Evolutionary conservation across 2,329 filamentous ascomycete species (phyloP), one percentile per base, ranked within the genome.

Genomic region (Hypoxylon sp.): DNA sequence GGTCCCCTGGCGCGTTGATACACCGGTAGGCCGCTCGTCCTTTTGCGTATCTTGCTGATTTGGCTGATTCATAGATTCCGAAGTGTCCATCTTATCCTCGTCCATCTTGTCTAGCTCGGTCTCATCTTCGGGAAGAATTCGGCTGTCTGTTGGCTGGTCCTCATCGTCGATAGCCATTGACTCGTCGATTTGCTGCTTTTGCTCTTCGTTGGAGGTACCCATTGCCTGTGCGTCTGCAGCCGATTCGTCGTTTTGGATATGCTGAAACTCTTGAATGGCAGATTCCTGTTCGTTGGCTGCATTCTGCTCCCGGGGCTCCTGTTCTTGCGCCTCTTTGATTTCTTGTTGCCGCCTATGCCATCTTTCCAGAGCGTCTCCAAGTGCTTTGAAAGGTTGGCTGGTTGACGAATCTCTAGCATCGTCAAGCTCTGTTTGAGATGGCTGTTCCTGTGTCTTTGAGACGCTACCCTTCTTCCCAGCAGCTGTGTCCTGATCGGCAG

Each of bases 331-430:
- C 55, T 89, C 83, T 71, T 84, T 79, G 67, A 99, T 98, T 60
- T 97, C 89, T 42, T 85, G 86, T 69, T 96, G 91, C 70, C 92
- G 91, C 56, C 91, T 86, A 74, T 98, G 93, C 91, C 93, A 99
- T 67, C 89, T 86, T 73, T 98, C 93, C 26, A 99, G 81, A 4
- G 92, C 89, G 77, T 99, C 92, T 18, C 95, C 95, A 24, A 99
- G 84, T 70, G 97, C 96, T 77, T 95, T 95, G 81, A 97, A 97
- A 1, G 92, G 90, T 65, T 95, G 86, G 41, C 81, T 77, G 38
- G 78, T 73, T 9, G 75, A 70, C 26, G 79, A 76, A 49, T 83
- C 79, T 33, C 75, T 72, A 23, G 62, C 60, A 56, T 71, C 70
- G 2, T 77, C 73, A 29, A 77, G 72, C n/a, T 82, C 78, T n/a